A percentile compares a stretch with the other conserved stretches of the same genome.
Conservation (phyloP, 108 stramenopile genomes). For the Conticribra guillardii region DNA sequence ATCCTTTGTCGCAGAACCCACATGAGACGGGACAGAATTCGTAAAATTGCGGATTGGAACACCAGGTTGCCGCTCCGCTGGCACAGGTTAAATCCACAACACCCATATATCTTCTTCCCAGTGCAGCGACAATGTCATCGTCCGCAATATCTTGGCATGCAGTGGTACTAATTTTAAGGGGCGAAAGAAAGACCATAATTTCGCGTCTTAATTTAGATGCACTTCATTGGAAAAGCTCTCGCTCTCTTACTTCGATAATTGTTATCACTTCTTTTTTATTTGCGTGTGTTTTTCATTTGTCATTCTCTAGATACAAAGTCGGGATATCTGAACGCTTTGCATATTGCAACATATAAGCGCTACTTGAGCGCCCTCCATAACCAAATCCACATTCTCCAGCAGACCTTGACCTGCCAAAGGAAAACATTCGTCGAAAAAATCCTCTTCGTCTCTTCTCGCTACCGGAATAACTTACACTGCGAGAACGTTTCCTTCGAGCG, state of each 20-base stretch:
- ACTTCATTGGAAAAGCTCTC: too few relatives aligned
- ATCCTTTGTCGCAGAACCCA: neutral
- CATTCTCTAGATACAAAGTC: conserved; percentile 47
- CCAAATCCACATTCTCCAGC: conserved; percentile 51
- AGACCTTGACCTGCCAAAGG: conserved; percentile 30
- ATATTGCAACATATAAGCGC: conserved; percentile 87
- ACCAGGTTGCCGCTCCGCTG: neutral
- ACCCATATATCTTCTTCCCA: too few relatives aligned
- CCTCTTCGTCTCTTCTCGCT: conserved; percentile 20
- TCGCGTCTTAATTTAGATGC: too few relatives aligned
- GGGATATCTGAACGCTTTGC: conserved; percentile 64
- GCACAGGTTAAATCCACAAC: neutral
- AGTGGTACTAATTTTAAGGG: too few relatives aligned
- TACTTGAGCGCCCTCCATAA: conserved; percentile 73
- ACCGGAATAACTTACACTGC: neutral
- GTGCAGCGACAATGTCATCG: neutral
- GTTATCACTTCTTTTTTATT: too few relatives aligned
- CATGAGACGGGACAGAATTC: neutral
- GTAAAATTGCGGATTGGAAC: neutral
- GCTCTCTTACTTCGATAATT: too few relatives aligned
- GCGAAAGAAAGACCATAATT: too few relatives aligned
- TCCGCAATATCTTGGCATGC: neutral
- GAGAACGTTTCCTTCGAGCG: neutral
- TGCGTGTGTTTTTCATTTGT: too few relatives aligned
- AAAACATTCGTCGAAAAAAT: conserved; percentile 37